Base-by-base conservation (phyloP, 2,329 filamentous ascomycete genomes). In the Metarhizium rileyi region DNA sequence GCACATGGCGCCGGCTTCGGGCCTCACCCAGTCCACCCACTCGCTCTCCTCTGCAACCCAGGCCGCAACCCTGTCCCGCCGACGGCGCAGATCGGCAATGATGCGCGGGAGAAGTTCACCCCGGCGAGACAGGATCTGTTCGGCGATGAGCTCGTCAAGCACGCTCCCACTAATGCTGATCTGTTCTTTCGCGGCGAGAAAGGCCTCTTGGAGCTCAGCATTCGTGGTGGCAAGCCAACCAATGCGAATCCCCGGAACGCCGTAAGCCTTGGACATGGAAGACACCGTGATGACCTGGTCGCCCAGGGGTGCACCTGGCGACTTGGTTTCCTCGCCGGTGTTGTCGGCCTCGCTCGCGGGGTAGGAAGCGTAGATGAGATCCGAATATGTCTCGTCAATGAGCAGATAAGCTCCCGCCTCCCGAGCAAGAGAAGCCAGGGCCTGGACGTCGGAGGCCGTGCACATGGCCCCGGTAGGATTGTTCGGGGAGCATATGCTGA, bases 311-410 rank as follows among this genome's bases (percentile, higher is more conserved):
- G 56, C 56, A 3, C 53, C 56, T 4, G 50, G 22, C 8, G 55
- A 54, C 1, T 56, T 43, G 6, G 27, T 9, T 4, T 36, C 28
- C 23, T 33, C 16, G 3, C 14, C 38, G n/a, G n/a, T n/a, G n/a
- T n/a, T n/a, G n/a, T n/a, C n/a, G n/a, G n/a, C 28, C 23, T 33
- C 16, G 3, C 14, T 27, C 23, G 38, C 36, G 2, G 4, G 16
- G 42, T 50, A 28, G 1, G 40, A 43, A 8, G 46, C 47, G 35
- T 53, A 59, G 9, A 40, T 27, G 33, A 60, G 44, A 30, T 59
- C 54, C 5, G 49, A 35, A 33, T 60, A 60, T 4, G 58, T 60
- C 52, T 60, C 57, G 22, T 60, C 57, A 1, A 60, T 51, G n/a
- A 59, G 50, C 1, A 59, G 47, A 10, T 53, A 27, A 14, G 46